Percentiles rank a stretch among this genome's conserved stretches.
These are phyloP conservation scores for Boletus rubescentipes DNA, from an alignment of 768 basidiomycete genomes.

Conservation along the genomic window DNA sequence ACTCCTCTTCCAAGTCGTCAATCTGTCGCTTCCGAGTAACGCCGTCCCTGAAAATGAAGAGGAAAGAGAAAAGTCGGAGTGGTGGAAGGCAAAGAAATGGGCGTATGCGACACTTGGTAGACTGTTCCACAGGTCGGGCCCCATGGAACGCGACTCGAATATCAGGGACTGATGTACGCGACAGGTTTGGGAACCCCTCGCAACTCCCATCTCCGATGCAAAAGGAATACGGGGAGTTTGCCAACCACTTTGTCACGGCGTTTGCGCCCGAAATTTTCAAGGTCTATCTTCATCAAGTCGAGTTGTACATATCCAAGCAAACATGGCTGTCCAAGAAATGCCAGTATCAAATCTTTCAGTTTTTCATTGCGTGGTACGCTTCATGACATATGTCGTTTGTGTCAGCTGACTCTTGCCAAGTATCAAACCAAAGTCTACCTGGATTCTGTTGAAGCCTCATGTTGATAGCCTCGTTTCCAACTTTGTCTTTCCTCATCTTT, in stretches of 20 bases:
- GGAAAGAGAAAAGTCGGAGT: conserved; percentile 73
- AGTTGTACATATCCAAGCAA: conserved; percentile 70
- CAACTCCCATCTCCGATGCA: conserved; percentile 77
- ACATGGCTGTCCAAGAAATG: conserved; percentile 82
- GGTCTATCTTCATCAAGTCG: conserved; percentile 64
- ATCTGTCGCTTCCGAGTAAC: conserved; percentile 62
- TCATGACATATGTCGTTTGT: not conserved
- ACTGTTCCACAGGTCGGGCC: conserved; percentile 66
- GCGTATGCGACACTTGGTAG: conserved; percentile 78
- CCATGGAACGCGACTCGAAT: not conserved
- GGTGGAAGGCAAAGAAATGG: conserved; percentile 96
- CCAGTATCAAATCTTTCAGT: conserved; percentile 79
- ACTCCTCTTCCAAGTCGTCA: conserved; percentile 78
- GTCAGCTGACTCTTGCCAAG: conserved; percentile 41
- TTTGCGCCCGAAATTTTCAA: conserved; percentile 89
- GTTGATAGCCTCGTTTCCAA: conserved; percentile 72
- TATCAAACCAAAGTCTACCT: conserved; percentile 91
- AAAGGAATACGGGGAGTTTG: conserved; percentile 66
- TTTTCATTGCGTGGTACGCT: conserved; percentile 84
- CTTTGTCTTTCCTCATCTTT: conserved; percentile 86
- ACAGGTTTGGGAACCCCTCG: conserved; percentile 81
- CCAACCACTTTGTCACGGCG: conserved; percentile 69
- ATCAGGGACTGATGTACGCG: conserved; percentile 5
- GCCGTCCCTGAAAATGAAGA: conserved; percentile 71
- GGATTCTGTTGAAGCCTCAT: conserved; percentile 84